These are phyloP conservation scores for Zymoseptoria tritici DNA, from an alignment of 2,329 filamentous ascomycete species.

Conservation along the genomic window DNA sequence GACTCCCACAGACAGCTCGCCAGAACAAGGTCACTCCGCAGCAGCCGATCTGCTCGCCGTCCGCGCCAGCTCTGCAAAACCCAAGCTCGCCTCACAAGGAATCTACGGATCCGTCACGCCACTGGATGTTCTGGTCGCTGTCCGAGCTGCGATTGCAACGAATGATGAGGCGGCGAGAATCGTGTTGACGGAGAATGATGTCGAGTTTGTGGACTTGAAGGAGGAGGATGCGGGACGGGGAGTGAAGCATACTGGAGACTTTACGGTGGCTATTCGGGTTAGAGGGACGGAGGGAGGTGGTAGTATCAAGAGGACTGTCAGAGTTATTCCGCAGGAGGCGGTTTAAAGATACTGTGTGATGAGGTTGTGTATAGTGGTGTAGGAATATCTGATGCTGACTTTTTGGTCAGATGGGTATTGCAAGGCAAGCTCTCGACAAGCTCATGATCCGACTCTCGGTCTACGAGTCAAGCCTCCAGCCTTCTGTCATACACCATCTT, in stretches of 20 bases:
- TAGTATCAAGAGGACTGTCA: constrained; percentile 35
- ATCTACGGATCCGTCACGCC: constrained; percentile 52
- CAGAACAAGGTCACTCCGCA: constrained; percentile 10
- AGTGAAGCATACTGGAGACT: constrained; percentile 48
- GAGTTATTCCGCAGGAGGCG: constrained; percentile 33
- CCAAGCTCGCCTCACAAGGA: constrained; percentile 19
- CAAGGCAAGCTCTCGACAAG: background rate
- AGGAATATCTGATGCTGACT: background rate
- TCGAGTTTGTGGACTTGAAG: constrained; percentile 39
- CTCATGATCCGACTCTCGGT: background rate
- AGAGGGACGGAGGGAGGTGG: constrained; percentile 38
- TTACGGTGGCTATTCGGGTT: constrained; percentile 44
- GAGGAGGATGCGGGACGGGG: constrained; percentile 29
- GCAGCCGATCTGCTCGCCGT: constrained; percentile 27
- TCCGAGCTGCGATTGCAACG: constrained; percentile 43
- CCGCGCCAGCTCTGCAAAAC: constrained; percentile 11
- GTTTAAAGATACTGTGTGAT: background rate
- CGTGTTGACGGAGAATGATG: constrained; percentile 42
- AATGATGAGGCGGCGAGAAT: constrained; percentile 47
- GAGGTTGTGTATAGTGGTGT: background rate
- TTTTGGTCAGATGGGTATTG: background rate
- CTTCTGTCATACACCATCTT: too few species aligned
- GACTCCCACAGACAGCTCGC: constrained; percentile 8
- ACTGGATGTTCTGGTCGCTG: constrained; percentile 42
- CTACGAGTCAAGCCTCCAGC: background rate